A percentile compares a stretch with the other conserved stretches of the same genome.
Conservation (phyloP, 805 yeast genomes). For the Candida krabiensis region DNA sequence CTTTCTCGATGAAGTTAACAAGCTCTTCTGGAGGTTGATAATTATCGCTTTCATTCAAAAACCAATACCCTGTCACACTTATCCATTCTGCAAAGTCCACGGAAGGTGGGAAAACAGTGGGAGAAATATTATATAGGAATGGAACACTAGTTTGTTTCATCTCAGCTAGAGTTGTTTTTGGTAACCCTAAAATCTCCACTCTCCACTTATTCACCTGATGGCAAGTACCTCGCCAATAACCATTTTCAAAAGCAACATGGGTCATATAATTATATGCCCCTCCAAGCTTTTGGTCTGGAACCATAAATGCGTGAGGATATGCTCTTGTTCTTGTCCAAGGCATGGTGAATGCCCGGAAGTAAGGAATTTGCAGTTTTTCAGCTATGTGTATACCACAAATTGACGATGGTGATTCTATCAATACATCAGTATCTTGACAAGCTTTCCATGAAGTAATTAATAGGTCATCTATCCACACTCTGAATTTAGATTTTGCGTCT, state of each 20-base stretch:
- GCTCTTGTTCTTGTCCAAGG: conserved; percentile 97
- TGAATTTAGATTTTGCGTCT: conserved; percentile 79
- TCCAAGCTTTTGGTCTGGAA: conserved; percentile 90
- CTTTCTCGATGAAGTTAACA: conserved; percentile 57
- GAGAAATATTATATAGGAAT: conserved; percentile 85
- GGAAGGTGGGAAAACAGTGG: conserved; percentile 86
- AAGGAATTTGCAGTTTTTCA: conserved; percentile 86
- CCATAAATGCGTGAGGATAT: conserved; percentile 94
- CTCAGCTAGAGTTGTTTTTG: conserved; percentile 65
- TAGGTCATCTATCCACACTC: conserved; percentile 80
- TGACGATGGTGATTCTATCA: conserved; percentile 94
- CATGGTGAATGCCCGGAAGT: conserved; percentile 95
- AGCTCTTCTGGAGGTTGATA: conserved; percentile 65
- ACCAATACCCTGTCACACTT: conserved; percentile 96
- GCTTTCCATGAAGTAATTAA: conserved; percentile 80
- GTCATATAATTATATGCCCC: conserved; percentile 92
- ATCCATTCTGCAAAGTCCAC: conserved; percentile 95
- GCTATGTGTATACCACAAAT: conserved; percentile 96
- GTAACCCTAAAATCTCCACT: conserved; percentile 59
- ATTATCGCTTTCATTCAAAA: conserved; percentile 53
- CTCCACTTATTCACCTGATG: conserved; percentile 90
- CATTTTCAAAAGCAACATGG: conserved; percentile 88
- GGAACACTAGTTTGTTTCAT: conserved; percentile 82
- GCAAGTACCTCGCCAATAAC: conserved; percentile 90
- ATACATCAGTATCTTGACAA: conserved; percentile 76